Evolutionary conservation across 306 rosid species (phyloP), one percentile per base, ranked within the genome.

Genomic region (Myrica gale): DNA sequence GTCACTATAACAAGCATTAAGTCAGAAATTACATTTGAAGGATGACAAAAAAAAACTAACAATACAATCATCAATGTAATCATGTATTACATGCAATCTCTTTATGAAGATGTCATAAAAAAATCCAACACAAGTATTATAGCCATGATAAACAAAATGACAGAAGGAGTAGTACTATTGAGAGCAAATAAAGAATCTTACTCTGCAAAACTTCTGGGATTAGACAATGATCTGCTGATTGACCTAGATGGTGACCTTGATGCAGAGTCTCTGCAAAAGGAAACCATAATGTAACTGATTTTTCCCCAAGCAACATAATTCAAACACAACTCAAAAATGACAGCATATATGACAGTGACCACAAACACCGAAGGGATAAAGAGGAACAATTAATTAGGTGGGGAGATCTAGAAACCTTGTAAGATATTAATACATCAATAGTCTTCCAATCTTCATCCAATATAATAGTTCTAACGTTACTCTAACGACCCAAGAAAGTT

Each of bases 201-300:
- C 91, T 83, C 77, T 5, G 87, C 87, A 88, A 79, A 79, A 81
- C 91, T 90, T 83, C 82, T 80, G 57, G 87, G 78, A 79, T 83
- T 84, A 65, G 89, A 90, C 80, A 74, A 77, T 9, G 89, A 87
- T 84, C 77, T 77, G 79, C 90, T 88, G 80, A 76, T 82, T 60
- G 97, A 90, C 84, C 89, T 84, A 50, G 86, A 54, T 74, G 87
- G 86, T 60, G 97, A 90, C 84, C 89, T 84, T 32, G 86, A 54
- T 74, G 87, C 85, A 26, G 84, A 87, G 48, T 82, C 80, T 70
- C 91, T 88, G 87, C 85, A 53, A 44, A 45, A 69, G 75, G 75
- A 57, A 72, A 39, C 78, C 23, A 42, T 19, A 8, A 65, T 42
- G 70, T 65, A 17, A 65, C 41, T n/a, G 20, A 65, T 42, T 65